Conservation (phyloP, 192 early-diverging fungal genomes). For the Paraglomus brasilianum region DNA sequence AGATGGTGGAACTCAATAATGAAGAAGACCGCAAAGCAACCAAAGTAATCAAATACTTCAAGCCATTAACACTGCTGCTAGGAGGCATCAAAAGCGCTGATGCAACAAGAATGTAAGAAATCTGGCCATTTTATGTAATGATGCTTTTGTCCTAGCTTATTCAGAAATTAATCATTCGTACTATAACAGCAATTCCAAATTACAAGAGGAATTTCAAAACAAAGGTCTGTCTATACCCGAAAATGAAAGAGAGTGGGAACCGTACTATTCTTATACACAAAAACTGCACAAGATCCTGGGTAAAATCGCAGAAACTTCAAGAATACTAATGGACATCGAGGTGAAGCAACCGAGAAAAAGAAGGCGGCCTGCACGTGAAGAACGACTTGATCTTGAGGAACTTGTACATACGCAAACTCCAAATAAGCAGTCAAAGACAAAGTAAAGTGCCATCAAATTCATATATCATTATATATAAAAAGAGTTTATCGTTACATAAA, state of each 20-base stretch:
- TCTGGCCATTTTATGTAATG: not conserved
- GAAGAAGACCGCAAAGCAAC: constrained; percentile 22
- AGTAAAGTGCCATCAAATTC: no score
- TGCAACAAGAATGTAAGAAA: constrained; percentile 45
- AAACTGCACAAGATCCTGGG: constrained; percentile 43
- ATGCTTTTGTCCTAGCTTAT: not conserved
- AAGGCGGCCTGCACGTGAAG: no score
- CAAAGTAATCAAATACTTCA: constrained; percentile 48
- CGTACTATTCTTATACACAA: constrained; percentile 42
- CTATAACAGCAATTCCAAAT: constrained; percentile 39
- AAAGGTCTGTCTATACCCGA: constrained; percentile 27
- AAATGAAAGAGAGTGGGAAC: constrained; percentile 41
- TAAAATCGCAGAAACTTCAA: constrained; percentile 33
- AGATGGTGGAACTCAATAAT: constrained; percentile 28
- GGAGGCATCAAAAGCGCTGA: constrained; percentile 36
- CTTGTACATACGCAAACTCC: no score
- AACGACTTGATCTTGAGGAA: no score
- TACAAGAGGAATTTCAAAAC: constrained; percentile 35
- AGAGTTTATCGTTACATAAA: no score
- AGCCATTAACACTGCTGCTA: constrained; percentile 40
- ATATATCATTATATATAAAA: no score
- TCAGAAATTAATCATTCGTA: not conserved
- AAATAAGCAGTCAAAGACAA: no score
- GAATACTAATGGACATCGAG: no score
- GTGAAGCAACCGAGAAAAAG: no score